phyloP scores from a whole-genome alignment of 169 alveolate species.

The Cryptosporidium meleagridis region DNA sequence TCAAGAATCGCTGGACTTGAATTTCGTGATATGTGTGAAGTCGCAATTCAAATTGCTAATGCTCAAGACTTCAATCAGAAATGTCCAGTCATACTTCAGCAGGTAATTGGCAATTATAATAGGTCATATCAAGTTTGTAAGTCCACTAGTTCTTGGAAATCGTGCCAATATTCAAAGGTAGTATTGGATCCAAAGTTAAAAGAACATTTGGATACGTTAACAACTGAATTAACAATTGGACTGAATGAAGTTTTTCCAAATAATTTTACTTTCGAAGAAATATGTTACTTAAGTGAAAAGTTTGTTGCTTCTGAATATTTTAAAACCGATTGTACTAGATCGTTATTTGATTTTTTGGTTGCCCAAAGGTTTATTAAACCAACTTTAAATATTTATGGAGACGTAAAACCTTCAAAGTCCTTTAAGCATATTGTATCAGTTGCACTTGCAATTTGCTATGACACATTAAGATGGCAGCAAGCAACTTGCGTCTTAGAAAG shows the following conservation, averaged over 20 bases:
- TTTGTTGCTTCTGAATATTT: constrained; percentile 70
- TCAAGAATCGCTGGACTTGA: constrained; percentile 69
- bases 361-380: constrained; percentile 30
- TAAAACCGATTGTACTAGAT: constrained; percentile 40
- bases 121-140: constrained; percentile 53
- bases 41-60: constrained; percentile 56
- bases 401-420: constrained; percentile 14
- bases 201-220: constrained; percentile 50
- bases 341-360: constrained; percentile 6
- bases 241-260: constrained; percentile 39
- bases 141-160: constrained; percentile 72
- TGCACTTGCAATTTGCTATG: constrained; percentile 50
- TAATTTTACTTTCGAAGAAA: constrained; percentile 55
- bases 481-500: constrained; percentile 16
- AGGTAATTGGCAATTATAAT: constrained; percentile 34
- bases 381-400: constrained; percentile 55
- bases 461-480: constrained; percentile 73
- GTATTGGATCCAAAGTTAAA: constrained; percentile 28
- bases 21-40: constrained; percentile 73
- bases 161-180: constrained; percentile 38
- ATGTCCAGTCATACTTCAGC: constrained; percentile 65
- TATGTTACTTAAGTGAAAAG: constrained; percentile 38
- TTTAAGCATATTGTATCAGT: constrained; percentile 47
- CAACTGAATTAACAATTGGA: constrained; percentile 59
- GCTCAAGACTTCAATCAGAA: constrained; percentile 53